Base-by-base conservation (phyloP, 2,329 filamentous ascomycete genomes). In the Thielaviopsis euricoi region DNA sequence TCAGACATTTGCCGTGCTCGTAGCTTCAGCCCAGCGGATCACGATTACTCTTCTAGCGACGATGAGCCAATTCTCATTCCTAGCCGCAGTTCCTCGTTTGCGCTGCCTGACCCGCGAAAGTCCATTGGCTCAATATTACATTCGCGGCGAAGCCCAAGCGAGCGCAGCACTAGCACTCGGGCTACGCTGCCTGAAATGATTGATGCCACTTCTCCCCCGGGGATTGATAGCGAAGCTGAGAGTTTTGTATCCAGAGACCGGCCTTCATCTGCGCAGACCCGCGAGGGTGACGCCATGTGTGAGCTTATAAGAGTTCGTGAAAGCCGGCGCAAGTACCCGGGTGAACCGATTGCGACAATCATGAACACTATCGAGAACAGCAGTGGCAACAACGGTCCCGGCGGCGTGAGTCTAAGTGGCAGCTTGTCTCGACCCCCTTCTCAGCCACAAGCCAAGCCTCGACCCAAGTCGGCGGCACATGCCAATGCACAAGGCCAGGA, bases 21-120 rank as follows among this genome's bases (percentile, higher is more conserved):
- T 17, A 57, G 58, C 51, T 62, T 37, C 52, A 57, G 25, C 26
- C 55, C 29, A 61, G 59, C 48, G 5, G 76, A 75, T 0, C 74
- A 77, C 29, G 75, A 76, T 52, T 75, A 76, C 2, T 82, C 79
- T 1, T 82, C 80, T 0, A 76, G 75, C 3, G 81, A 85, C 61
- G 81, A 84, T 57, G 81, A 84, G 58, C 79, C 79, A 13, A 83
- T 84, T 61, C 74, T 83, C 54, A 80, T 85, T 46, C 80, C 81
- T 29, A 83, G 80, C 65, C 74, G 80, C 50, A 79, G 74, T 61
- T 72, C 72, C 3, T 72, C 70, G 0, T 83, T 82, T 66, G 76
- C 74, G 1, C 67, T 81, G 7, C 78, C 78, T 0, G 76, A 80
- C 57, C 76, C 78, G 0, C 68, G 71, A 29, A 76, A 74, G 61